Base-by-base conservation (phyloP, 2,329 filamentous ascomycete genomes). In the Neospermospora avenae region DNA sequence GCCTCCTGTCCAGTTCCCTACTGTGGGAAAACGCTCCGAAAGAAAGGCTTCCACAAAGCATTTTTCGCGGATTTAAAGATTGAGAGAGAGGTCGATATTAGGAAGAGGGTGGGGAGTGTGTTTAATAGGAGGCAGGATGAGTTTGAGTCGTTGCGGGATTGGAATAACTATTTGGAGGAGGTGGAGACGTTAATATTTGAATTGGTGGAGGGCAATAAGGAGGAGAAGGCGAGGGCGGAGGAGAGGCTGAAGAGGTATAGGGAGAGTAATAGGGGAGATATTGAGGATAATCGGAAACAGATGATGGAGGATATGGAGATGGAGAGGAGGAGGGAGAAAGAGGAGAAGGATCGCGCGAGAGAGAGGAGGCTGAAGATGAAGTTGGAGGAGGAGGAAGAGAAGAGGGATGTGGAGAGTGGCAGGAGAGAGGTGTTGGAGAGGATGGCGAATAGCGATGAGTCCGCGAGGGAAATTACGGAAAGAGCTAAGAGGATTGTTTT, bases 91-190 rank as follows among this genome's bases (percentile, higher is more conserved):
- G 91, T 97, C 18, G 95, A 99, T 75, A 91, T 98, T 61, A 83
- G 95, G 57, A 84, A 87, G 61, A 82, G 90, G 58, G 91, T 98
- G 2, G 87, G 87, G 3, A 78, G 77, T 60, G 89, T 93, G 10
- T 93, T 98, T 75, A 97, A 98, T 77, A 88, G 91, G 69, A 81
- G 85, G 18, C 88, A 96, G 76, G 90, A 95, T 64, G 95, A 99
- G 74, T 99, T 99, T 70, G 89, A 96, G 74, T 86, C 84, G 1
- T 81, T 96, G 61, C 78, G 84, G 45, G 89, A 87, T 71, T 99
- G 88, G 79, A 97, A 99, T 76, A 88, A 97, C 74, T 97, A 98
- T 77, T 85, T 99, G 13, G 91, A 98, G 75, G 87, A 90, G 71
- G 91, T 96, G 41, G 95, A 99, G 78, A 86, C 89, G 66, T 83